phyloP scores from a whole-genome alignment of 1,284 basidiomycete genomes.

The Heterobasidion parviporum region DNA sequence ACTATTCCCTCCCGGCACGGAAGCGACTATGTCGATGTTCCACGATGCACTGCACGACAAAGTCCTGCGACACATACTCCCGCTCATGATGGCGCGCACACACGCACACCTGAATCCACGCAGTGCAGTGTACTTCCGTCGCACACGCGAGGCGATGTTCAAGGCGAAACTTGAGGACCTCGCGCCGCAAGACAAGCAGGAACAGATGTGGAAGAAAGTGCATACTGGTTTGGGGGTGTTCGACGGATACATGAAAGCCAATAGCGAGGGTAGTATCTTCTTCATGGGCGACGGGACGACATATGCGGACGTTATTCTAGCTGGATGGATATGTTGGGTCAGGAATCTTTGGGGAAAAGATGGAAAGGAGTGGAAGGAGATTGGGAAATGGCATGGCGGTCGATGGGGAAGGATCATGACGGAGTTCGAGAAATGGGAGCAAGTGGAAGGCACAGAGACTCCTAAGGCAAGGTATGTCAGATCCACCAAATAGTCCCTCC shows the following conservation, averaged over 20 bases:
- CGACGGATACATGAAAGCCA: slow-evolving; percentile 11
- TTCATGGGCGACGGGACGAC: slow-evolving; percentile 27
- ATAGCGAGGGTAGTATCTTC: slow-evolving; percentile 12
- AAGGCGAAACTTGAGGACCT: slow-evolving; percentile 15
- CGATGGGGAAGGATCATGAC: slow-evolving; percentile 22
- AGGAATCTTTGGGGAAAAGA: slow-evolving; percentile 13
- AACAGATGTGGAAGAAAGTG: slow-evolving; percentile 16
- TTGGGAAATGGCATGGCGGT: slow-evolving; percentile 23
- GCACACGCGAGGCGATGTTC: slow-evolving; percentile 12
- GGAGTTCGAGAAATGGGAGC: slow-evolving; percentile 18
- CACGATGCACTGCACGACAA: neutral
- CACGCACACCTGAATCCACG: slow-evolving; percentile 5
- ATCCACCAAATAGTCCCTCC: neutral
- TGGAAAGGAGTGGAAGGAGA: slow-evolving; percentile 18
- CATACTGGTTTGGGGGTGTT: slow-evolving; percentile 16
- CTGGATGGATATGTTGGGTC: slow-evolving; percentile 20
- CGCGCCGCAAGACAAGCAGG: neutral
- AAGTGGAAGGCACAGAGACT: slow-evolving; percentile 2
- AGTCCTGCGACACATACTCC: neutral
- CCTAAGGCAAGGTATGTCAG: neutral
- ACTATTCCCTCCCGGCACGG: neutral
- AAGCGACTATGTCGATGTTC: neutral
- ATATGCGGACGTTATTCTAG: slow-evolving; percentile 24
- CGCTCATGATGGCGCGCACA: neutral
- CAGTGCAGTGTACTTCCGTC: slow-evolving; percentile 15